Evolutionary conservation across 345 rosid species (phyloP), one percentile per base, ranked within the genome.

Genomic region (Salix purpurea): DNA sequence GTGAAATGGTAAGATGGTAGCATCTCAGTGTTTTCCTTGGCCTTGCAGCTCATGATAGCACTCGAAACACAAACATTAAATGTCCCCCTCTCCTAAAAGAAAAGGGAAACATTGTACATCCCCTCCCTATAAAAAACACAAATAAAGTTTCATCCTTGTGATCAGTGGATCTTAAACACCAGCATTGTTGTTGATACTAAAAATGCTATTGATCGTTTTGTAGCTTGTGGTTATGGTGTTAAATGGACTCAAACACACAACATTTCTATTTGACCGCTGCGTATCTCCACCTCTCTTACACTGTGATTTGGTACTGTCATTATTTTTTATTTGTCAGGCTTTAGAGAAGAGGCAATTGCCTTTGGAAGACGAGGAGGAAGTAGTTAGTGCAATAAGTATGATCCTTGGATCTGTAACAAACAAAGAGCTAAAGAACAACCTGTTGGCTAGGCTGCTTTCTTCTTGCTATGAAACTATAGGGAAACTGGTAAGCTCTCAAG

Each of bases 351-450:
- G 85, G 76, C 85, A 83, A 79, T 82, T 93, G 85, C 88, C 97
- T 77, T 84, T 90, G 83, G 96, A 92, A 85, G 97, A 89, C 76
- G 99, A 93, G 85, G 97, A 89, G 83, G 99, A 93, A 88, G 90
- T 93, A 76, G 87, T 90, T 70, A 84, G 87, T 66, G 97, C 97
- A 23, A 88, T 93, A 76, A 91, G 87, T 82, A 79, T 85, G 78
- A 85, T 91, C 80, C 89, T 93, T 78, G 89, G 91, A 48, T 86
- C 92, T 69, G 78, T 93, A 76, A 70, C 89, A 54, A 89, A 88
- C 79, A 88, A 85, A 77, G 99, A 95, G 84, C 85, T 91, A 65
- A 89, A 90, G 85, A 89, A 86, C 83, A 93, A 87, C 77, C 86
- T 93, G 79, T 85, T 93, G 78, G 89, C 88, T 64, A 91, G 89